phyloP scores from a whole-genome alignment of 2,329 filamentous ascomycete genomes.

The Cercospora sojina region DNA sequence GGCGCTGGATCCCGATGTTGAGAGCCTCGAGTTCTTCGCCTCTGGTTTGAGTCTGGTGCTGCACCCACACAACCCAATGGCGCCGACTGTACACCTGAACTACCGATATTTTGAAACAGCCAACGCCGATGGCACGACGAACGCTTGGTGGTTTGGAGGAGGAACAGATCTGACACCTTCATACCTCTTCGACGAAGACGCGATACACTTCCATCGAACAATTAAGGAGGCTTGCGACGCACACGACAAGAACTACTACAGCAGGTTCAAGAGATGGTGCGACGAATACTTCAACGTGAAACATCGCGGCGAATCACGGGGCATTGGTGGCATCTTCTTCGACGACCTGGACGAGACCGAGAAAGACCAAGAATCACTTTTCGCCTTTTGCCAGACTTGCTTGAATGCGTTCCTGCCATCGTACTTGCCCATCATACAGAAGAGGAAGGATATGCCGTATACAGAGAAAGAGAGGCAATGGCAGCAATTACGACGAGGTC shows the following conservation, averaged over 20 bases:
- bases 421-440: conserved; percentile 85
- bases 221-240: conserved; percentile 92
- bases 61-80: conserved; percentile 93
- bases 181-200: conserved; percentile 96
- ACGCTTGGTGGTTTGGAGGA: conserved; percentile 98
- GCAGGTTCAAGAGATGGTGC: conserved; percentile 96
- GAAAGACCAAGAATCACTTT: conserved; percentile 83
- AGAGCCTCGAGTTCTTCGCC: conserved; percentile 91
- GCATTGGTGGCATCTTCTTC: conserved; percentile 96
- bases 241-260: conserved; percentile 89
- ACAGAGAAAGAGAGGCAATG: conserved; percentile 85
- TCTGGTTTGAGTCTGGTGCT: conserved; percentile 89
- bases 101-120: conserved; percentile 98
- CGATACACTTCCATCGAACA: conserved; percentile 90
- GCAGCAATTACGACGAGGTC: conserved; percentile 92
- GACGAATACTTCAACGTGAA: conserved; percentile 96
- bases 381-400: conserved; percentile 83
- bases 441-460: conserved; percentile 87
- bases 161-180: conserved; percentile 89
- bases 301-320: conserved; percentile 81
- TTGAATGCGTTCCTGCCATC: conserved; percentile 84
- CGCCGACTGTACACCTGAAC: conserved; percentile 95
- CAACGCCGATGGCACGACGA: conserved; percentile 73
- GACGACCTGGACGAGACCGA: conserved; percentile 89
- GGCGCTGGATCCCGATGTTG: conserved; percentile 74